These are phyloP conservation scores for Tulasnella sp. DNA, from an alignment of 768 basidiomycete species.

Conservation along the genomic window DNA sequence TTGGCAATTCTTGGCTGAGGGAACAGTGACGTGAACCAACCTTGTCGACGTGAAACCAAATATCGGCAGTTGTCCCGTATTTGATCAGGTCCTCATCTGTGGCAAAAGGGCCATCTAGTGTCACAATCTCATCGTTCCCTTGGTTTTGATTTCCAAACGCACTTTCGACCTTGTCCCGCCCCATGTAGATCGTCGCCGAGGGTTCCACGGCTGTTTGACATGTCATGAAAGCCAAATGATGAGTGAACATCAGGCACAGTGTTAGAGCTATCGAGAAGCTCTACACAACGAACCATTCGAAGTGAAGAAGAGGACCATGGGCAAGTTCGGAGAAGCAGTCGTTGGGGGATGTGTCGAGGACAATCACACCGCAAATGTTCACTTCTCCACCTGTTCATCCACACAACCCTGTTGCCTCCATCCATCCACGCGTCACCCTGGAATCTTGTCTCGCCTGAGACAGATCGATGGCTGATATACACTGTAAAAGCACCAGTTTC, in stretches of 20 bases:
- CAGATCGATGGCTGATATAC: no score
- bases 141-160: slow-evolving; percentile 27
- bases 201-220: slow-evolving; percentile 43
- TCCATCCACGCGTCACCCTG: no score
- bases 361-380: no score
- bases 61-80: slow-evolving; percentile 42
- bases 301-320: slow-evolving; percentile 57
- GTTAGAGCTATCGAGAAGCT: neutral
- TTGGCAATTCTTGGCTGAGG: neutral
- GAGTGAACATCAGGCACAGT: neutral
- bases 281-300: slow-evolving; percentile 34
- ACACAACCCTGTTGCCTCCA: no score
- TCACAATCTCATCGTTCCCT: no score
- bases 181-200: slow-evolving; percentile 77
- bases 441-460: no score
- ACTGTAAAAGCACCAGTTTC: no score
- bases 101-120: slow-evolving; percentile 16
- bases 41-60: slow-evolving; percentile 90
- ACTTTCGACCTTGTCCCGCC: slow-evolving; percentile 95
- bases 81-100: slow-evolving; percentile 91
- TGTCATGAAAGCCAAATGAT: slow-evolving; percentile 13
- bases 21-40: neutral
- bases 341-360: no score
- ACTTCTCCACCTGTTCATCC: no score
- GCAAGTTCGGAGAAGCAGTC: no score